Evolutionary conservation across 2,329 filamentous ascomycete species (phyloP).

Genomic region (Phoma herbarum): DNA sequence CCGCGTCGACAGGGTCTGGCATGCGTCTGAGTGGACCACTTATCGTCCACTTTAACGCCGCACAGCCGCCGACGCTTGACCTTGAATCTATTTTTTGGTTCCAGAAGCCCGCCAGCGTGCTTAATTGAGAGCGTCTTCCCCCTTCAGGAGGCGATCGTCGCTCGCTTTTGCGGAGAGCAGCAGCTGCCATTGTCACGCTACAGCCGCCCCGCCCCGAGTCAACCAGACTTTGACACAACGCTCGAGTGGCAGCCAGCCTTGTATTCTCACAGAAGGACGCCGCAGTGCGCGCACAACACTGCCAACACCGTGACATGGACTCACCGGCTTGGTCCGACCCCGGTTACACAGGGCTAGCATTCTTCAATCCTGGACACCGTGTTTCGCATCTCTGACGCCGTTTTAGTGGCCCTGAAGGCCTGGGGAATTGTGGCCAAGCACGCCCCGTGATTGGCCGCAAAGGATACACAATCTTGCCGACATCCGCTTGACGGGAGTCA

Average conservation of each 20-base stretch:
- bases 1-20: conserved; percentile 20
- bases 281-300: conserved; percentile 3
- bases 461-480: conserved; percentile 8
- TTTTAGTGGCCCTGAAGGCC: conserved; percentile 18
- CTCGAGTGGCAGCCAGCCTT: conserved; percentile 9
- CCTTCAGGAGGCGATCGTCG: conserved; percentile 23
- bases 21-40: conserved; percentile 19
- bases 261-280: background rate
- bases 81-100: conserved; percentile 15
- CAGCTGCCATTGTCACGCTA: conserved; percentile 16
- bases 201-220: conserved; percentile 13
- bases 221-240: conserved; percentile 9
- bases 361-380: conserved; percentile 6
- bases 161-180: conserved; percentile 18
- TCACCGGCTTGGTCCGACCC: conserved; percentile 5
- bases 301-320: conserved; percentile 14
- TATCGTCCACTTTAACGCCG: conserved; percentile 23
- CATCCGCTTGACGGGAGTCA: conserved; percentile 12
- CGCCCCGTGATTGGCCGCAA: conserved; percentile 5
- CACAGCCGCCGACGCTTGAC: conserved; percentile 18
- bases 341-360: conserved; percentile 8
- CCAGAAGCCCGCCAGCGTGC: conserved; percentile 14
- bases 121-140: conserved; percentile 13
- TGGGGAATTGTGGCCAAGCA: conserved; percentile 10
- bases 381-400: conserved; percentile 18